Base-by-base conservation (phyloP, 805 yeast species). In the Wickerhamomyces mucosus region DNA sequence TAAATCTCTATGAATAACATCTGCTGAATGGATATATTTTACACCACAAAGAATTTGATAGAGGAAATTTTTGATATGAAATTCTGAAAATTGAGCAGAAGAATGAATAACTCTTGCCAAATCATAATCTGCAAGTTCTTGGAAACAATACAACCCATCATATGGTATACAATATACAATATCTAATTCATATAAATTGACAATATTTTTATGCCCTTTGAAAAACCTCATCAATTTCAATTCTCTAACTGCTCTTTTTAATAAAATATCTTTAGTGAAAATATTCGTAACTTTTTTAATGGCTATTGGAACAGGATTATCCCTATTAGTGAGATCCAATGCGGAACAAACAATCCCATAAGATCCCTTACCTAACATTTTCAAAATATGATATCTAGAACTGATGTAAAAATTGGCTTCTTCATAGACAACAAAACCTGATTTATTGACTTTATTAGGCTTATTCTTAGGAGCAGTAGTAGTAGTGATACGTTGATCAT, bases 11-110 rank as follows among this genome's bases (percentile, higher is more conserved):
- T 88, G 97, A 33, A 88, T 78, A 8, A 88, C 94, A 43, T 83
- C 86, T 1, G 95, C 95, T 6, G 92, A 75, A 55, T 88, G 97
- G 31, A 88, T 79, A 48, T 84, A 88, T 50, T 83, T 81, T 27
- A 88, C 58, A 0, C 95, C 97, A 55, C 94, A 81, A 21, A 85
- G 57, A 3, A 88, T 71, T 53, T 88, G 96, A 50, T 85, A 86
- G 24, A 75, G 51, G 43, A 84, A 80, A 38, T 71, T 69, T 46
- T 77, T 78, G 19, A 84, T 72, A 48, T 86, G 96, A 51, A 77
- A 78, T 39, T 83, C 92, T n/a, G 89, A 74, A 44, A 88, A 72
- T 40, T 79, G 84, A 13, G 76, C 78, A 0, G 76, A 58, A 0
- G 86, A 78, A 42, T 79, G 80, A 24, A 88, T 78, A n/a, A 88